phyloP scores from a whole-genome alignment of 495 filamentous ascomycete species.

The Lepidopterella palustris region DNA sequence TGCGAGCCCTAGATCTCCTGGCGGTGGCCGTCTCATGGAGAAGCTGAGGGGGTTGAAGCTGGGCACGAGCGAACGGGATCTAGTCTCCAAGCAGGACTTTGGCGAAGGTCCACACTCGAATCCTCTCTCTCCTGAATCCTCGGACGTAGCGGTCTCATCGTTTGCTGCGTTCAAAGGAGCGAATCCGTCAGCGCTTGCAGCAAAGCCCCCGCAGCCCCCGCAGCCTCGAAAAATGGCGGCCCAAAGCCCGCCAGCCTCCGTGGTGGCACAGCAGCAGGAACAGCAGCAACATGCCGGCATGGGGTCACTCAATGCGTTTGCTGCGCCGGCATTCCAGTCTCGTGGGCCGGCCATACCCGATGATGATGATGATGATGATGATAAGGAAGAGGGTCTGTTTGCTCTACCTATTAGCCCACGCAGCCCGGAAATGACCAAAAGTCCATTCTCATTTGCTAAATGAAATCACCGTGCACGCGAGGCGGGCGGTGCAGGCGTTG shows the following conservation, averaged over 20 bases:
- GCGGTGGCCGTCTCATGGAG: slow-evolving; percentile 61
- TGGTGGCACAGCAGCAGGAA: slow-evolving; percentile 31
- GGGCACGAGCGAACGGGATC: slow-evolving; percentile 59
- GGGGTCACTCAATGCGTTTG: slow-evolving; percentile 32
- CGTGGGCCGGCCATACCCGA: slow-evolving; percentile 19
- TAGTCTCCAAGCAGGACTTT: slow-evolving; percentile 30
- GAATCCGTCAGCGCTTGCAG: slow-evolving; percentile 26
- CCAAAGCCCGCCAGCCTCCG: slow-evolving; percentile 39
- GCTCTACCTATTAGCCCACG: slow-evolving; percentile 73
- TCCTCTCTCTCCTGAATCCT: slow-evolving; percentile 54
- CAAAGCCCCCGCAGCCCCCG: slow-evolving; percentile 33
- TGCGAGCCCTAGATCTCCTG: slow-evolving; percentile 44
- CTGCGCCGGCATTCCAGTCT: slow-evolving; percentile 16
- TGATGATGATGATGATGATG: slow-evolving; percentile 22
- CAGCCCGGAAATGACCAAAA: slow-evolving; percentile 69
- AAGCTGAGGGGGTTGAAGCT: slow-evolving; percentile 71
- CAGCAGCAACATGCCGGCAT: slow-evolving; percentile 41
- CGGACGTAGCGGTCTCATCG: slow-evolving; percentile 60
- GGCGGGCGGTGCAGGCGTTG: slow-evolving; percentile 15
- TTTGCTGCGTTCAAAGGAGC: slow-evolving; percentile 51
- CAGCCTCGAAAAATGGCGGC: slow-evolving; percentile 26
- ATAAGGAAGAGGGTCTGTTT: slow-evolving; percentile 68
- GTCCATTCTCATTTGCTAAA: slow-evolving; percentile 57
- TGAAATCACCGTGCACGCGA: slow-evolving; percentile 21
- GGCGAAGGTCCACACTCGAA: slow-evolving; percentile 28